Conservation (phyloP, 257 asterid species). For the Agastache rugosa region DNA sequence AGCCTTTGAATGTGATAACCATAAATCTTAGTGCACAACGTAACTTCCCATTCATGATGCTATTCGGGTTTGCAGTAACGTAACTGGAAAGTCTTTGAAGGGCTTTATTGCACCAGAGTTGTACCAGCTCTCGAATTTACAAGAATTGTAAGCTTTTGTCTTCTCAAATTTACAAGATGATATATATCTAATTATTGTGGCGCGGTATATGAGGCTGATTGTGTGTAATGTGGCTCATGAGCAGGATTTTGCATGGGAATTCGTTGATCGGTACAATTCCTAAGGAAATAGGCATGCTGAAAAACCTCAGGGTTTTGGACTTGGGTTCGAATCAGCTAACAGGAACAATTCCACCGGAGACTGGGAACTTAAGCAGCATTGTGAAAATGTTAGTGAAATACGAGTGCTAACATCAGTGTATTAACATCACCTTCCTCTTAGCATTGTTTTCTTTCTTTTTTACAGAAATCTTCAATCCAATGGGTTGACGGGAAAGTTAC, state of each 20-base stretch:
- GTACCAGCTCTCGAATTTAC: conserved; percentile 55
- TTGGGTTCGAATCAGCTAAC: conserved; percentile 76
- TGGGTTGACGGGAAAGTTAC: conserved; percentile 84
- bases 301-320: conserved; percentile 74
- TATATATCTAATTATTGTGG: background rate
- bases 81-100: conserved; percentile 70
- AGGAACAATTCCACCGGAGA: conserved; percentile 76
- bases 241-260: conserved; percentile 82
- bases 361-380: conserved; percentile 70
- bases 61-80: conserved; percentile 63
- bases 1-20: background rate
- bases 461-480: conserved; percentile 75
- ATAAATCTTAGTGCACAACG: background rate
- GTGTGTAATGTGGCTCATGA: conserved; percentile 24
- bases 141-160: conserved; percentile 73
- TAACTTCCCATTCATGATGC: conserved; percentile 30
- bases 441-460: conserved; percentile 17
- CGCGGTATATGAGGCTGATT: conserved; percentile 22
- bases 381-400: conserved; percentile 66
- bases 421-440: conserved; percentile 19
- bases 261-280: conserved; percentile 76
- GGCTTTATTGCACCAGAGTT: conserved; percentile 84
- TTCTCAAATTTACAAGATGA: background rate
- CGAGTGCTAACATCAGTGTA: conserved; percentile 9
- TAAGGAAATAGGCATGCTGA: conserved; percentile 70